Evolutionary conservation across 164 flowering plant species (phyloP), one percentile per base, ranked within the genome.

Genomic region (Stephania cephalantha): DNA sequence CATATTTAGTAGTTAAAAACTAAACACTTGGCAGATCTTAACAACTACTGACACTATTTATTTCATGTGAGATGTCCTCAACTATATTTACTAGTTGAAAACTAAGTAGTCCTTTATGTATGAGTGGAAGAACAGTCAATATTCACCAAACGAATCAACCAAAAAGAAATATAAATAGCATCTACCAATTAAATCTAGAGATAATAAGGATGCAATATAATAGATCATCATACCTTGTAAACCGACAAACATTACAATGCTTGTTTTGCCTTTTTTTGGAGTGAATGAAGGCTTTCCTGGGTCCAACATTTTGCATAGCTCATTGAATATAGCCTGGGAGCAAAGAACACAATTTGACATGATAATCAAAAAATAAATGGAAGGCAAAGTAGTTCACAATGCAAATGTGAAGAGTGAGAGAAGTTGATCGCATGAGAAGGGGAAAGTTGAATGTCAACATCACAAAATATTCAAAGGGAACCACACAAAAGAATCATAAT

Each of bases 201-300:
- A 58, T 58, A 58, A 58, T 58, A 58, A 17, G 65, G 42, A 18
- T 58, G n/a, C 25, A 74, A 15, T n/a, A 67, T 6, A 30, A 5
- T 13, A 72, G 1, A 64, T 8, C 35, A 75, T 25, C 77, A 72
- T 87, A 91, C 97, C 99, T 85, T 91, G 93, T 74, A 95, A 84
- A 81, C 97, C 97, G 31, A 95, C 97, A 81, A 94, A 95, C 99
- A 95, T 94, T 15, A 95, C 84, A 69, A 95, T 86, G 77, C 95
- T 86, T 22, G 97, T 8, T 86, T 94, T 91, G 73, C 91, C 98
- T 77, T 94, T 95, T 76, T 92, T 95, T 6, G 88, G 94, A 20
- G 87, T 85, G 76, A 86, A 95, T 75, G 99, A 82, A 74, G 99
- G 95, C 85, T 91, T 95, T 75, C 99, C 98, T 67, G 97, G 91